Evolutionary conservation across 495 filamentous ascomycete species (phyloP).

Genomic region (Neurospora sp.): DNA sequence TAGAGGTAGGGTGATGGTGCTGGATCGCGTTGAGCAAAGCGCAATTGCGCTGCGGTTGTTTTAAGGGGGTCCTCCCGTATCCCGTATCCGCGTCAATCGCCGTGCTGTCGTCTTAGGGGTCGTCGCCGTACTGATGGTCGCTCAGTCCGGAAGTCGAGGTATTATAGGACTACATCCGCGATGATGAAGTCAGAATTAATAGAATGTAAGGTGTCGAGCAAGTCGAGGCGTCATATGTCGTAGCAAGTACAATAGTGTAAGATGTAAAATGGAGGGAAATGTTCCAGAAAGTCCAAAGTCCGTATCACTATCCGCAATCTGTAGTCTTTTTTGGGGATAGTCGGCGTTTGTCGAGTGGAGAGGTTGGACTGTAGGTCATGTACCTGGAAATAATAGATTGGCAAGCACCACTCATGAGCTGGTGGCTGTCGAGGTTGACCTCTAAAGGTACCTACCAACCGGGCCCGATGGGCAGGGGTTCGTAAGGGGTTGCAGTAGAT

Average conservation of each 20-base stretch:
- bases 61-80: not conserved
- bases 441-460: not conserved
- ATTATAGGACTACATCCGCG: not conserved
- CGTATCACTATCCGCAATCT: not conserved
- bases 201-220: not conserved
- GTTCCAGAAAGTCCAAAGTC: not conserved
- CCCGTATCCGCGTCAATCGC: not conserved
- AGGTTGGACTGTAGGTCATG: not conserved
- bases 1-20: not conserved
- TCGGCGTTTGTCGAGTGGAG: not conserved
- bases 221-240: not conserved
- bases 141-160: not conserved
- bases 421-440: not conserved
- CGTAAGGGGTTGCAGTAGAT: not conserved
- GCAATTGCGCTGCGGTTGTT: not conserved
- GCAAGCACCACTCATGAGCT: not conserved
- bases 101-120: not conserved
- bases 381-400: not conserved
- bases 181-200: not conserved
- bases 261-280: not conserved
- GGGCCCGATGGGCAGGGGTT: not conserved
- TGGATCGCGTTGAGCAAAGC: not conserved
- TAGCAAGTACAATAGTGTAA: not conserved
- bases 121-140: not conserved
- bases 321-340: not conserved